Percentiles rank a stretch among this genome's conserved stretches.
Conservation (phyloP, 2,329 filamentous ascomycete genomes). For the Ophiostoma himal-ulmi region DNA sequence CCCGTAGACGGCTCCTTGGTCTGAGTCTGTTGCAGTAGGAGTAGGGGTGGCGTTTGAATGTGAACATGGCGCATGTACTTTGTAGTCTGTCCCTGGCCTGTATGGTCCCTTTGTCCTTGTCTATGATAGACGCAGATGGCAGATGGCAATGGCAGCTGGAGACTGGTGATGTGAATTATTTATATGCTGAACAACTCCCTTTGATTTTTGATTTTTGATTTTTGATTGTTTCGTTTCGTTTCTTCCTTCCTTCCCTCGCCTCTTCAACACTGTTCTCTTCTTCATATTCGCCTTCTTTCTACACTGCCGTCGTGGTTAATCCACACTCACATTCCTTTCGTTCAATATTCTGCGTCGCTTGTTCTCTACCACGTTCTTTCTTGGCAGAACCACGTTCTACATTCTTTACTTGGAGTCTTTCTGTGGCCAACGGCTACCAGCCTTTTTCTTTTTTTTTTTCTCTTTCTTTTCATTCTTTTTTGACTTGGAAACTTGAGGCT, state of each 20-base stretch:
- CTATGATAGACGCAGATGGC: not conserved
- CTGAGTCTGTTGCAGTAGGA: not conserved
- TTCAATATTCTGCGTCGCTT: constrained; percentile 2
- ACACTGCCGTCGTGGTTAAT: not conserved
- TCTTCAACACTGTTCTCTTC: not conserved
- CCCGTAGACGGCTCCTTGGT: not conserved
- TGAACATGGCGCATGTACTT: not conserved
- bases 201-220: not conserved
- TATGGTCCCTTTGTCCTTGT: not conserved
- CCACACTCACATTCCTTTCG: constrained; percentile 16
- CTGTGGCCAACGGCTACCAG: not conserved
- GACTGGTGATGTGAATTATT: not conserved
- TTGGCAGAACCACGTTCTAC: constrained; percentile 2
- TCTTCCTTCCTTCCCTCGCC: not conserved
- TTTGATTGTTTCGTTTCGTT: too few species aligned
- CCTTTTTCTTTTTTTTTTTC: not conserved
- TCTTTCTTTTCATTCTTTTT: not conserved
- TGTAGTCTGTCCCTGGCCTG: not conserved
- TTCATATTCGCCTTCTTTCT: not conserved
- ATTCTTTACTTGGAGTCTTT: not conserved
- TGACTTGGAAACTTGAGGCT: not conserved
- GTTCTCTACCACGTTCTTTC: not conserved
- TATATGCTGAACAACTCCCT: not conserved
- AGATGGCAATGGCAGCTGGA: not conserved
- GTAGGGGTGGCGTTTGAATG: not conserved